phyloP scores from a whole-genome alignment of 2,329 filamentous ascomycete genomes.

The Lecanicillium sp. region DNA sequence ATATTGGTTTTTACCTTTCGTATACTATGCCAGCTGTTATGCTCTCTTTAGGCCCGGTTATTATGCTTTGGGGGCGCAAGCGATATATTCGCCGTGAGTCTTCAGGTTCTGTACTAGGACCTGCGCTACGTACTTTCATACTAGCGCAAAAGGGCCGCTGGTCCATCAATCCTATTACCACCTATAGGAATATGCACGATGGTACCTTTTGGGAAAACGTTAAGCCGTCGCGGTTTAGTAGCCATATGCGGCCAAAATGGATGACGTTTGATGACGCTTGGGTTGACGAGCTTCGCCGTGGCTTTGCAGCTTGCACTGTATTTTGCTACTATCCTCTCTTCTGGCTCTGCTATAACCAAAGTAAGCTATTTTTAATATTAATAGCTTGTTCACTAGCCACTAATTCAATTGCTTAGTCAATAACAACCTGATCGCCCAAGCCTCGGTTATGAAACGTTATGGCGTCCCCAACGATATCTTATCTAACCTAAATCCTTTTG shows the following conservation, averaged over 20 bases:
- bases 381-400: no score
- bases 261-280: conserved; percentile 75
- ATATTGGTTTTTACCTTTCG: conserved; percentile 67
- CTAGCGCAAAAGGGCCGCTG: conserved; percentile 61
- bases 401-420: no score
- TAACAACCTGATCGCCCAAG: conserved; percentile 55
- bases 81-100: conserved; percentile 52
- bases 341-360: conserved; percentile 43
- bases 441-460: conserved; percentile 54
- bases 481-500: conserved; percentile 64
- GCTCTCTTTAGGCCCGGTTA: conserved; percentile 52
- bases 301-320: conserved; percentile 58
- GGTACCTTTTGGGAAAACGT: conserved; percentile 57
- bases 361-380: no score
- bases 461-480: conserved; percentile 72
- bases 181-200: conserved; percentile 49
- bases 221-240: conserved; percentile 56
- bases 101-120: conserved; percentile 60
- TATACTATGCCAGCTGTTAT: conserved; percentile 60
- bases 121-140: conserved; percentile 50
- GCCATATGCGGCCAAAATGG: conserved; percentile 50
- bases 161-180: conserved; percentile 55
- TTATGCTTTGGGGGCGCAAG: conserved; percentile 51
- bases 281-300: conserved; percentile 67
- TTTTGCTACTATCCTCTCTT: conserved; percentile 61